Conservation (phyloP, 2,329 filamentous ascomycete species). For the Botrytis porri region DNA sequence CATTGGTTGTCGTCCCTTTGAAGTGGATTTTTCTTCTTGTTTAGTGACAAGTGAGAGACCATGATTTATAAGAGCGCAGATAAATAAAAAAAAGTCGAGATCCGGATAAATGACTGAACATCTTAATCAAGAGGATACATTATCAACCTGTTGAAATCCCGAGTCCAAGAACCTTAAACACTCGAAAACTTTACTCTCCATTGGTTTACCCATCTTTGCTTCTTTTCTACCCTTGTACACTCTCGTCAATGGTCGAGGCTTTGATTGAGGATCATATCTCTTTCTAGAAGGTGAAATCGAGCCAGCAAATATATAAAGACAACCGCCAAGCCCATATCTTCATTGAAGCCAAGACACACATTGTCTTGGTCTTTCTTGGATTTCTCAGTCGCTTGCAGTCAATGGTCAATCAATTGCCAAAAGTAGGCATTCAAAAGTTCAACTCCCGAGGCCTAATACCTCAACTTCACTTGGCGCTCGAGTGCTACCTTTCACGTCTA, state of each 20-base stretch:
- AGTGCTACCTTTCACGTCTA: neutral
- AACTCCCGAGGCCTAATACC: neutral
- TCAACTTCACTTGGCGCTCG: neutral
- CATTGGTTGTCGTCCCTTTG: neutral
- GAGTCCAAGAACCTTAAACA: neutral
- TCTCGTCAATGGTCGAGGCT: neutral
- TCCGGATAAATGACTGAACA: neutral
- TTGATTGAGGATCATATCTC: neutral
- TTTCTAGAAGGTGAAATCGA: slow-evolving; percentile 4
- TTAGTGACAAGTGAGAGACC: neutral
- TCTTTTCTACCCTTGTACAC: neutral
- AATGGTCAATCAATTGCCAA: neutral
- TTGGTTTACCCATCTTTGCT: neutral
- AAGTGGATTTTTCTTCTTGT: neutral
- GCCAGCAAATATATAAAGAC: slow-evolving; percentile 2
- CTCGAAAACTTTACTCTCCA: neutral
- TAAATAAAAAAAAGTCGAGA: neutral
- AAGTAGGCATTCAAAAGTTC: neutral
- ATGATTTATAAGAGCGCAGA: neutral
- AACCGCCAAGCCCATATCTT: slow-evolving; percentile 1
- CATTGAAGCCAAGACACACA: neutral
- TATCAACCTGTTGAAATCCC: neutral
- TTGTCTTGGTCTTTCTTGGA: slow-evolving; percentile 10
- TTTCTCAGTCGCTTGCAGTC: neutral
- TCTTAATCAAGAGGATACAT: neutral